These are phyloP conservation scores for Xylaria grammica DNA, from an alignment of 495 filamentous ascomycete species.

Conservation along the genomic window DNA sequence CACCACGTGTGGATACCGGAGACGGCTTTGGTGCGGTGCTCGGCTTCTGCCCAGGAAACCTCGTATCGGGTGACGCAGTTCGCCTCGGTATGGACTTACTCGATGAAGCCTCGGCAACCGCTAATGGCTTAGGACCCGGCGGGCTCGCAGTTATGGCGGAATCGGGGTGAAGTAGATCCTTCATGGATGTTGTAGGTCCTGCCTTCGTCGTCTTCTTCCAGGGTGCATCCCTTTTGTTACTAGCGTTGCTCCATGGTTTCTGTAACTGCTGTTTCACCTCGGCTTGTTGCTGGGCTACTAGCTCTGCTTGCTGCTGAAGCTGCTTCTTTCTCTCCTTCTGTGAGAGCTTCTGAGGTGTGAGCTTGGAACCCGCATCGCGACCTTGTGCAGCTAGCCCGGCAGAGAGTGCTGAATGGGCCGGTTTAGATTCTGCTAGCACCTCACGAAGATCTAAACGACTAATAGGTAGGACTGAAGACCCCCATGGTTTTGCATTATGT, in stretches of 20 bases:
- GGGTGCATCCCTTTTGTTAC: conserved; percentile 61
- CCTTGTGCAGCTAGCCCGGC: conserved; percentile 66
- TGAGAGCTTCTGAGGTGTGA: conserved; percentile 64
- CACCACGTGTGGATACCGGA: conserved; percentile 19
- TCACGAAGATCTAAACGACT: conserved; percentile 78
- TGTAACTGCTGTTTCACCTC: conserved; percentile 43
- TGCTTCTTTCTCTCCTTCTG: conserved; percentile 91
- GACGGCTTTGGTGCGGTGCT: conserved; percentile 24
- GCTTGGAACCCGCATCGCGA: conserved; percentile 43
- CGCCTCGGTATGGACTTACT: conserved; percentile 43
- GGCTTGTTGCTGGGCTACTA: conserved; percentile 55
- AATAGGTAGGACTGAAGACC: conserved; percentile 55
- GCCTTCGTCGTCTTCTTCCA: conserved; percentile 68
- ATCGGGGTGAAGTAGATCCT: conserved; percentile 33
- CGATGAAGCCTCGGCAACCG: conserved; percentile 36
- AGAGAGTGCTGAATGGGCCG: conserved; percentile 70
- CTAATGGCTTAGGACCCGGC: conserved; percentile 48
- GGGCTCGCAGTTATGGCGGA: conserved; percentile 56
- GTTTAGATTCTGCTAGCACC: conserved; percentile 79
- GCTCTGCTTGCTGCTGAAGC: conserved; percentile 70
- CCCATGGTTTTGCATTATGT: conserved; percentile 64
- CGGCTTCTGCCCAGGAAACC: conserved; percentile 54
- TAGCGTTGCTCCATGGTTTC: conserved; percentile 41
- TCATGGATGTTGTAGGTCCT: conserved; percentile 38
- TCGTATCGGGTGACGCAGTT: conserved; percentile 61